Conservation (phyloP, 2,329 filamentous ascomycete species). For the Neonectria punicea region DNA sequence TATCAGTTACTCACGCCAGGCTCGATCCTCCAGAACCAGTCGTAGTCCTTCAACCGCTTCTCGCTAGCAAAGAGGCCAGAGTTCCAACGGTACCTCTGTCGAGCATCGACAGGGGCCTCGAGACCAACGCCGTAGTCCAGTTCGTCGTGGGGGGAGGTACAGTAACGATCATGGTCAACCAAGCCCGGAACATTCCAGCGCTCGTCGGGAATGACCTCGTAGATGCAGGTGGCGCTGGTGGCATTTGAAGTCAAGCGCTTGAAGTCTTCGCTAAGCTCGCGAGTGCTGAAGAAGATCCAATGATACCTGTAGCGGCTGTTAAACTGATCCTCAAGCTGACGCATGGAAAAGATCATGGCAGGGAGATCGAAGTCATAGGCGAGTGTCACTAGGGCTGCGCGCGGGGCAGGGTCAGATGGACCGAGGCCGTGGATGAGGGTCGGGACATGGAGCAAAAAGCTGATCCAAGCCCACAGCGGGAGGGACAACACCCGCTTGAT, state of each 20-base stretch:
- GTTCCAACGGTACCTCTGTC: constrained; percentile 86
- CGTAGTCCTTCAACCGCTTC: constrained; percentile 70
- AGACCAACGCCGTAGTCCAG: constrained; percentile 5
- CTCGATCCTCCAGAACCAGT: constrained; percentile 71
- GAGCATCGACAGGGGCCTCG: constrained; percentile 50
- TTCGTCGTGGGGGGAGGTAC: not conserved
- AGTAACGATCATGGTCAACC: constrained; percentile 21
- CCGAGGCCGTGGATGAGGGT: constrained; percentile 32
- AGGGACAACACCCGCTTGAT: constrained; percentile 30
- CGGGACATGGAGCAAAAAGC: constrained; percentile 36
- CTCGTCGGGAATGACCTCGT: constrained; percentile 77
- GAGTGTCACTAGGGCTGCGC: constrained; percentile 48
- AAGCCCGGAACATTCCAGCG: constrained; percentile 76
- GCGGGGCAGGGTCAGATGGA: constrained; percentile 38
- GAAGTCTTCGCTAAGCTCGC: constrained; percentile 81
- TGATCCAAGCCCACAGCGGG: constrained; percentile 29
- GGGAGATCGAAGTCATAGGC: constrained; percentile 46
- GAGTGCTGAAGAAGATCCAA: constrained; percentile 89
- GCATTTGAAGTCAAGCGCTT: constrained; percentile 73
- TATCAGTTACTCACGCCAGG: constrained; percentile 61
- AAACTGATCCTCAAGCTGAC: constrained; percentile 68
- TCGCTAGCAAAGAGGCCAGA: constrained; percentile 85
- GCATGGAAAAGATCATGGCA: constrained; percentile 56
- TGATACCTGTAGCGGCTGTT: constrained; percentile 86
- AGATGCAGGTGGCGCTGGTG: constrained; percentile 77